A percentile compares a stretch with the other conserved stretches of the same genome.
Evolutionary conservation across 176 grass and related monocot species (phyloP).

Genomic region (Dactylis glomerata): DNA sequence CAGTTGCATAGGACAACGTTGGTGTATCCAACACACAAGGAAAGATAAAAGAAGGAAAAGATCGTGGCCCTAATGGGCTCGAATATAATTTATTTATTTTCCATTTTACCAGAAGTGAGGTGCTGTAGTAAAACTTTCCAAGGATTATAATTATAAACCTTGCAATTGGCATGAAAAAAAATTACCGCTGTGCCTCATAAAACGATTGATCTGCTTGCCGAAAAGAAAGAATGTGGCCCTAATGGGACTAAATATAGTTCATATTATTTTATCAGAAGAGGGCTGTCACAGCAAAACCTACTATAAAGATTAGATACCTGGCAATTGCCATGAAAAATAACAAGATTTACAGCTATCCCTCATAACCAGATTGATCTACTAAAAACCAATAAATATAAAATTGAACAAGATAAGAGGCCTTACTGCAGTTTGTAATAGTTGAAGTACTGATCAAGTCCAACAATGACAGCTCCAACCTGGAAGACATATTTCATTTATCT

Average conservation of each 20-base stretch:
- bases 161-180: background rate
- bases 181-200: background rate
- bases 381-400: slow-evolving; percentile 26
- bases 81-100: background rate
- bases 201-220: slow-evolving; percentile 6
- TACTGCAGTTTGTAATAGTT: slow-evolving; percentile 98
- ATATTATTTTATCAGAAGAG: background rate
- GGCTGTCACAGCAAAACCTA: background rate
- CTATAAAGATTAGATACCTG: background rate
- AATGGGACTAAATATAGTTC: background rate
- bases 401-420: slow-evolving; percentile 31
- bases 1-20: slow-evolving; percentile 7
- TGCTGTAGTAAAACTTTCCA: background rate
- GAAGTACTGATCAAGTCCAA: slow-evolving; percentile 96
- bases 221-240: background rate
- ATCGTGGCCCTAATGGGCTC: background rate
- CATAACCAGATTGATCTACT: slow-evolving; percentile 27
- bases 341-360: background rate
- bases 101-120: background rate
- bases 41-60: background rate
- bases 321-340: background rate
- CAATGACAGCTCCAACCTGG: slow-evolving; percentile 89
- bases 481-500: slow-evolving; percentile 36
- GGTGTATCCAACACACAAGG: background rate
- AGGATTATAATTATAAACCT: background rate